Base-by-base conservation (phyloP, 73 alveolate species). In the Paramecium biaurelia region DNA sequence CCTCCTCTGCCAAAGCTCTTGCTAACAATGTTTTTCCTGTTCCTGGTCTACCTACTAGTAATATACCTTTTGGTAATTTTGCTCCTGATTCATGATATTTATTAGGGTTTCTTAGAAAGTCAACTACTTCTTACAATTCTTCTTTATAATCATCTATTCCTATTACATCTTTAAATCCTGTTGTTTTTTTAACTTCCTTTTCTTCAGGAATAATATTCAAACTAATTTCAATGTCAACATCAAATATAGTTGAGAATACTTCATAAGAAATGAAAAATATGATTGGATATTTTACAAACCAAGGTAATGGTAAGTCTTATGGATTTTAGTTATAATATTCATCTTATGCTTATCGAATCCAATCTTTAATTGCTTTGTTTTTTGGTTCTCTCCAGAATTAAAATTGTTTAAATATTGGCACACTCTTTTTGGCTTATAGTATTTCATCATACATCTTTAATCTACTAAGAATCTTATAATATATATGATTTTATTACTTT, bases 11-110 rank as follows among this genome's bases (percentile, higher is more conserved):
- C 23, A 97, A 89, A 9, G 99, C 98, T 92, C 98, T 93, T 12
- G 99, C 99, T 32, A 96, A 87, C 15, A 96, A 92, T 28, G 99
- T 96, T 56, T 96, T 96, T 20, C 99, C 99, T 53, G 99, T 96
- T 92, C 99, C 99, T 3, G 99, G 99, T 23, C 86, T 70, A 24
- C 99, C 99, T 79, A 93, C 92, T 14, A 96, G 56, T 28, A 96
- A 70, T 24, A 96, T 94, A 18, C 99, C 99, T 95, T 95, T 96
- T 53, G 97, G 98, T 12, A 96, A 86, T 28, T 96, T 96, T 12
- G 99, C 99, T 12, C 99, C 99, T 5, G 94, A 84, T 32, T 89
- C 85, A 28, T 93, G 95, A 93, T 95, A 96, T 74, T 96, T 96
- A 57, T 93, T 95, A 11, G 99, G 99, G 85, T 96, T 94, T 72